These are phyloP conservation scores for Wilcoxina mikolae DNA, from an alignment of 495 filamentous ascomycete species.

Conservation along the genomic window DNA sequence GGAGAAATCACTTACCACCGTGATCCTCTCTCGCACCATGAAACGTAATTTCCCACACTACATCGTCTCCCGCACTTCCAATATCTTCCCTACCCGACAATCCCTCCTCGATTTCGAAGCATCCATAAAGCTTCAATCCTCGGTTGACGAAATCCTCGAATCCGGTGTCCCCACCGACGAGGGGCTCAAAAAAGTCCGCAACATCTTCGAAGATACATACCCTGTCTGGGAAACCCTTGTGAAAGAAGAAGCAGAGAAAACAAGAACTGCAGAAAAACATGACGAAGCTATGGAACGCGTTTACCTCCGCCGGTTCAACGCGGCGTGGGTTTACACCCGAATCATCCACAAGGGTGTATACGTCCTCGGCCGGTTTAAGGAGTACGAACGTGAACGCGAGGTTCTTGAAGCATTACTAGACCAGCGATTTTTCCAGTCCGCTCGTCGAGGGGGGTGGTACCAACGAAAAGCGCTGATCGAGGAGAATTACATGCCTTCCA, in stretches of 20 bases:
- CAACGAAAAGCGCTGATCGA: constrained; percentile 88
- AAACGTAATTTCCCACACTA: constrained; percentile 79
- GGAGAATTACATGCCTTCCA: constrained; percentile 76
- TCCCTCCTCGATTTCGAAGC: constrained; percentile 79
- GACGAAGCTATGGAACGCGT: constrained; percentile 79
- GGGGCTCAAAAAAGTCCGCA: constrained; percentile 51
- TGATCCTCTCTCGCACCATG: constrained; percentile 81
- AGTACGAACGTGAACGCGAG: constrained; percentile 61
- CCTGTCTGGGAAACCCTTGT: constrained; percentile 66
- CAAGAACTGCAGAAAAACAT: neutral
- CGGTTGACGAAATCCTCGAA: constrained; percentile 71
- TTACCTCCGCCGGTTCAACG: constrained; percentile 80
- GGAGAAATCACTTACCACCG: constrained; percentile 87
- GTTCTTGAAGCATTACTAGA: constrained; percentile 59
- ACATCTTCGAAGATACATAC: constrained; percentile 59
- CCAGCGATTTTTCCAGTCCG: constrained; percentile 71
- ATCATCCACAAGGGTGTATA: constrained; percentile 78
- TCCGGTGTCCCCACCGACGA: constrained; percentile 59
- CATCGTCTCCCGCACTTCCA: constrained; percentile 75
- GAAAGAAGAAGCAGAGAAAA: constrained; percentile 56
- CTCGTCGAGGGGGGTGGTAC: constrained; percentile 83
- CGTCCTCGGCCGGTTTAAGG: constrained; percentile 70
- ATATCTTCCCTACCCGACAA: constrained; percentile 66
- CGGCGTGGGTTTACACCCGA: constrained; percentile 85
- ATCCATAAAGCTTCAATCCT: constrained; percentile 65